These are phyloP conservation scores for Rhizophora mangle DNA, from an alignment of 345 rosid genomes.

Conservation along the genomic window DNA sequence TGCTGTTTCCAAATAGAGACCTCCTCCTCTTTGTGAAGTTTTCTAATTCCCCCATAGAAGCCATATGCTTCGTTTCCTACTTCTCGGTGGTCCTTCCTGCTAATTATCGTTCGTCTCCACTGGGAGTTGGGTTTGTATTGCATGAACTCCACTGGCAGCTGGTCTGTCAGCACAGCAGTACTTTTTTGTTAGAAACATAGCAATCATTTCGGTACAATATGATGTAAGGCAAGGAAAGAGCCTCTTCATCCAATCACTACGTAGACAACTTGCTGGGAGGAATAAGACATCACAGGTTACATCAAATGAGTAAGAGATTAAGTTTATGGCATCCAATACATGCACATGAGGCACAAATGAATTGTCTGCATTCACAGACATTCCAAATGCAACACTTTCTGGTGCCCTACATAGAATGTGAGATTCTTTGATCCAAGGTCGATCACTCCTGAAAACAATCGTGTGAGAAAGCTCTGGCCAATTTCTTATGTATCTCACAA, in stretches of 20 bases:
- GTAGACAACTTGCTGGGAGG: too few relatives aligned
- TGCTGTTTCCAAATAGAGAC: constrained; percentile 63
- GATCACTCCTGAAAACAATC: constrained; percentile 9
- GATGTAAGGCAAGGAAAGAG: background rate
- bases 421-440: too few relatives aligned
- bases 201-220: background rate
- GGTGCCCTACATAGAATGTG: too few relatives aligned
- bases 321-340: too few relatives aligned
- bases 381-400: too few relatives aligned
- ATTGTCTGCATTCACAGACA: too few relatives aligned
- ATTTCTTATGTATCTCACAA: too few relatives aligned
- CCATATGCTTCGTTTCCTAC: constrained; percentile 84
- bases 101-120: constrained; percentile 65
- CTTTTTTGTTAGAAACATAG: constrained; percentile 16
- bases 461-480: background rate
- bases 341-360: too few relatives aligned
- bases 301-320: too few relatives aligned
- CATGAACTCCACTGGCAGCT: constrained; percentile 55
- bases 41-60: constrained; percentile 84
- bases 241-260: too few relatives aligned
- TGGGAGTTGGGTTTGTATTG: constrained; percentile 68
- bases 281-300: too few relatives aligned
- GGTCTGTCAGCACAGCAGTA: constrained; percentile 46
- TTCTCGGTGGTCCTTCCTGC: constrained; percentile 65
- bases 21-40: constrained; percentile 52